These are phyloP conservation scores for Anthracocystis panici-leucophaei DNA, from an alignment of 1,284 basidiomycete species.

Conservation along the genomic window DNA sequence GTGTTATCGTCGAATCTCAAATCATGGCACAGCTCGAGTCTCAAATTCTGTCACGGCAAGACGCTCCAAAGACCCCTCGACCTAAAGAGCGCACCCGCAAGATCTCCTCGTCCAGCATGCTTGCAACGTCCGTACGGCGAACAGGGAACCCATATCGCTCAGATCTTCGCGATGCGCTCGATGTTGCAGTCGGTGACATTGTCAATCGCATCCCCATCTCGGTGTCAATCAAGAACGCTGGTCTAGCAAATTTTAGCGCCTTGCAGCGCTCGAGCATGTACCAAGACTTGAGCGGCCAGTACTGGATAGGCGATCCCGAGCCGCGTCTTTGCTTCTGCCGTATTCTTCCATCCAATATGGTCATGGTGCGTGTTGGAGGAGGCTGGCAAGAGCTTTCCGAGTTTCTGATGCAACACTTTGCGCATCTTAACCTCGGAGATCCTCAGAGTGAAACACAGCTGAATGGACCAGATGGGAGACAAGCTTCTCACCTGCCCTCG, in stretches of 20 bases:
- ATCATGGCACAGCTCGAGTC: too few species aligned
- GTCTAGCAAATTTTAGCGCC: background rate
- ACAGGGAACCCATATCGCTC: constrained; percentile 76
- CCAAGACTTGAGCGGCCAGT: constrained; percentile 55
- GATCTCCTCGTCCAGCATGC: constrained; percentile 4
- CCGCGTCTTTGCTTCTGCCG: constrained; percentile 65
- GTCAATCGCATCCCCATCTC: constrained; percentile 84
- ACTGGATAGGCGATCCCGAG: constrained; percentile 66
- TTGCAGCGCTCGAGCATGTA: background rate
- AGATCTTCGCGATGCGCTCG: constrained; percentile 87
- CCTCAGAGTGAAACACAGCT: background rate
- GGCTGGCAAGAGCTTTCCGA: constrained; percentile 68
- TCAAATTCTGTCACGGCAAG: background rate
- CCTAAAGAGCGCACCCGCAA: constrained; percentile 4
- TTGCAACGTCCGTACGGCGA: background rate
- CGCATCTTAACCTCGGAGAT: constrained; percentile 22
- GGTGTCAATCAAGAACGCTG: constrained; percentile 40
- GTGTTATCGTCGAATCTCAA: background rate
- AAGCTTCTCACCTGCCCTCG: constrained; percentile 12
- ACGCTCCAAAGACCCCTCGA: too few species aligned
- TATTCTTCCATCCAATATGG: constrained; percentile 62
- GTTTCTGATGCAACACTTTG: constrained; percentile 52
- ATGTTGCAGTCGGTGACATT: constrained; percentile 89
- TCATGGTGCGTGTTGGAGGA: constrained; percentile 69
- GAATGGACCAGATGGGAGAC: background rate